Evolutionary conservation across 2,329 filamentous ascomycete species (phyloP), one percentile per base, ranked within the genome.

Genomic region (Cytospora piceae): DNA sequence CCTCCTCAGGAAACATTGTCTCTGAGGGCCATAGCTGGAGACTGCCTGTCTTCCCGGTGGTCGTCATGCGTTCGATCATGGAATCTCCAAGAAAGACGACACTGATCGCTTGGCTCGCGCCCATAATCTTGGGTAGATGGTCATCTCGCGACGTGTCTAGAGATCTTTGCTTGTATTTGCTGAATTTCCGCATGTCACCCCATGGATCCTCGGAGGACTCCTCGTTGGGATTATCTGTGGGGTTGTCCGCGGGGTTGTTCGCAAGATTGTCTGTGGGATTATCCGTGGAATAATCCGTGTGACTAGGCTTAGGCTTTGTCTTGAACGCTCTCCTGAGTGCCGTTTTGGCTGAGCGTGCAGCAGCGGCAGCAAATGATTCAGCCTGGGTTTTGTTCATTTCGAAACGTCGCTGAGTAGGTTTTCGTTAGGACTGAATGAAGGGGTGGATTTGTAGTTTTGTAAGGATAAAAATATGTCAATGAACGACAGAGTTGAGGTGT

Each of bases 1-100:
- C 22, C 12, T 1, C 17, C 17, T 51, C 15, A 20, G 39, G 22
- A 4, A 64, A 57, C 37, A 68, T 67, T 24, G 49, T 52, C 4
- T 52, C 37, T 14, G 65, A 63, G 1, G 71, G 70, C 57, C 69
- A 68, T 8, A 67, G 49, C 20, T 70, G 49, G 37, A 72, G 63
- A 24, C 54, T 67, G 7, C 62, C 42, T 22, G 60, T 66, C 14
- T 46, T 22, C 1, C 70, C 70, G 4, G 71, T 72, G 1, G 70
- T 70, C 17, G 63, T 64, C 65, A 72, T 69, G 27, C 70, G 69
- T 62, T 72, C 69, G 57, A 72, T 60, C 69, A 70, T 68, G n/a
- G 70, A 72, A 34, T 70, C 70, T 14, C 71, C 71, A n/a, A 72
- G 66, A 7, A 69, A 66, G 42, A 69, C 53, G 2, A 68, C 55